Percentiles rank a stretch among this genome's conserved stretches.
Conservation (phyloP, 1,284 basidiomycete species). For the Pseudozyma pruni region DNA sequence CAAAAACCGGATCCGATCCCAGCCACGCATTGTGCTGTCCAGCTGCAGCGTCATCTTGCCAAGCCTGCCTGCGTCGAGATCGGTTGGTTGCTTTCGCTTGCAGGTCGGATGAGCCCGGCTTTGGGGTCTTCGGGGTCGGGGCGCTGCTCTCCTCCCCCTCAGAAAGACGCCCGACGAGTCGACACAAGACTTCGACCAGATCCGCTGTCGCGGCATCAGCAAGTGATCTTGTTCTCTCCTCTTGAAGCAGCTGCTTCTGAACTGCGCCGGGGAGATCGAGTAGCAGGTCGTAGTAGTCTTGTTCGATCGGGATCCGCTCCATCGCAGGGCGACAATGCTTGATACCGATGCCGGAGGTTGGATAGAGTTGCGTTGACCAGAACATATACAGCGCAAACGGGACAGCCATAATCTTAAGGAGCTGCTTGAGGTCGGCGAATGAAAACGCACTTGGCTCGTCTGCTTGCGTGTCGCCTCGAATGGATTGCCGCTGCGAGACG, state of each 20-base stretch:
- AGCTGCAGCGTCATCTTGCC: conserved; percentile 3
- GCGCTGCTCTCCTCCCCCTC: background rate
- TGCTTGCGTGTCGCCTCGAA: background rate
- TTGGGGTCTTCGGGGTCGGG: background rate
- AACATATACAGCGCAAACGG: conserved; percentile 35
- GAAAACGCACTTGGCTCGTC: background rate
- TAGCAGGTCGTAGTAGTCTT: conserved; percentile 31
- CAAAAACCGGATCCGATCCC: conserved; percentile 13
- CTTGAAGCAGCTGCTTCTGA: conserved; percentile 18
- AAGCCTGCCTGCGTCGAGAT: background rate
- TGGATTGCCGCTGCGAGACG: background rate
- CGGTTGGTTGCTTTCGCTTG: background rate
- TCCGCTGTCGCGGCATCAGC: conserved; percentile 23
- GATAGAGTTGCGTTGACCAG: conserved; percentile 38
- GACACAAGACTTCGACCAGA: conserved; percentile 23
- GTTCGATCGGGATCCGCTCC: conserved; percentile 36
- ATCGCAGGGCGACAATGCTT: conserved; percentile 36
- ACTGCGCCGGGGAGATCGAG: conserved; percentile 23
- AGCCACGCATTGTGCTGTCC: background rate
- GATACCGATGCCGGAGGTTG: conserved; percentile 35
- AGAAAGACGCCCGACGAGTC: conserved; percentile 14
- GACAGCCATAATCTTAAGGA: conserved; percentile 22
- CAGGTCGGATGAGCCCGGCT: background rate
- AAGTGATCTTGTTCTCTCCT: conserved; percentile 2
- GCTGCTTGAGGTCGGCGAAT: conserved; percentile 20